Conservation (phyloP, 495 filamentous ascomycete genomes). For the Cladorrhinum samala region DNA sequence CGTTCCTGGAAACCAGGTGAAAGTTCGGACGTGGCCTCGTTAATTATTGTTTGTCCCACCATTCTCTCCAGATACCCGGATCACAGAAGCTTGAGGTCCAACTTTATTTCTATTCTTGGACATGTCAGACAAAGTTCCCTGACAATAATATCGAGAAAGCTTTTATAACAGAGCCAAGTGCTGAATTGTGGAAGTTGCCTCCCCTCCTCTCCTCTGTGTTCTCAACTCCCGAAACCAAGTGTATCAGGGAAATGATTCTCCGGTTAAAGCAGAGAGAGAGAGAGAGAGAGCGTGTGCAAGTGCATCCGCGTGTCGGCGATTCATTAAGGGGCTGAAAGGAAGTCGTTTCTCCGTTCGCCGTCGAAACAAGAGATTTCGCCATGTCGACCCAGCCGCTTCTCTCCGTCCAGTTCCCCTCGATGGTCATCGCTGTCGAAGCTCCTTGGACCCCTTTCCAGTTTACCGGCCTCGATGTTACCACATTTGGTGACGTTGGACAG, state of each 20-base stretch:
- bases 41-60: not conserved
- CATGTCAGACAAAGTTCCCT: conserved; percentile 1
- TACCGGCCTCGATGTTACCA: conserved; percentile 11
- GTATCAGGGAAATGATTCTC: too few species aligned
- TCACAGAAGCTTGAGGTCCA: conserved; percentile 4
- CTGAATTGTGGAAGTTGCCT: too few species aligned
- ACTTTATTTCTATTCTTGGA: conserved; percentile 24
- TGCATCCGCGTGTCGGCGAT: too few species aligned
- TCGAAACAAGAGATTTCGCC: not conserved
- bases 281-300: too few species aligned
- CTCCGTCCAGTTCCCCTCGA: not conserved
- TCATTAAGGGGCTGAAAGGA: too few species aligned
- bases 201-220: too few species aligned
- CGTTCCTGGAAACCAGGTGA: conserved; percentile 13
- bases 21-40: not conserved
- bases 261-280: not conserved
- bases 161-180: too few species aligned
- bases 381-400: not conserved
- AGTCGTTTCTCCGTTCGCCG: not conserved
- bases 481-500: conserved; percentile 7
- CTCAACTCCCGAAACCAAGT: too few species aligned
- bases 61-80: conserved; percentile 19
- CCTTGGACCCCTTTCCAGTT: conserved; percentile 6
- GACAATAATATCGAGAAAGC: too few species aligned
- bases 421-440: conserved; percentile 9